phyloP scores from a whole-genome alignment of 73 alveolate genomes.

The Paramecium bursaria region DNA sequence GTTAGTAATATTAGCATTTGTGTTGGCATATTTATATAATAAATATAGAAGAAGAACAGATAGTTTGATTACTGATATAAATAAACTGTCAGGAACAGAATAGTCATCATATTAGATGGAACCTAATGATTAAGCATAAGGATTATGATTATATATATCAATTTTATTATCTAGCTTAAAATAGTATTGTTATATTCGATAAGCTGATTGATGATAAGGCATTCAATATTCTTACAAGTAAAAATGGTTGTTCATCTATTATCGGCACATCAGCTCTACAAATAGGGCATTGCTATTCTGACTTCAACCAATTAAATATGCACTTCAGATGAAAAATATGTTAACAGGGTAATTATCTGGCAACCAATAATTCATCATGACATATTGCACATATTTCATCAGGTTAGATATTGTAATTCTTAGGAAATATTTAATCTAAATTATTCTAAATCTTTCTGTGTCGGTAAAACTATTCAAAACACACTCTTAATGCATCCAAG shows the following conservation, averaged over 20 bases:
- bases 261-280: constrained; percentile 60
- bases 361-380: constrained; percentile 42
- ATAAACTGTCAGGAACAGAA: too few species aligned
- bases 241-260: constrained; percentile 25
- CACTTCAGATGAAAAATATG: constrained; percentile 44
- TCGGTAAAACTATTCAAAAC: constrained; percentile 3
- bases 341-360: constrained; percentile 41
- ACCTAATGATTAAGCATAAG: too few species aligned
- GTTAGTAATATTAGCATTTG: background rate
- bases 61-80: too few species aligned
- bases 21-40: constrained; percentile 43
- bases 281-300: constrained; percentile 49
- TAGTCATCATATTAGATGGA: too few species aligned
- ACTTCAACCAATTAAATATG: constrained; percentile 34
- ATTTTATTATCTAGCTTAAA: too few species aligned
- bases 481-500: background rate
- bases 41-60: too few species aligned
- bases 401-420: background rate
- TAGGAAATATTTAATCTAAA: constrained; percentile 35
- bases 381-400: constrained; percentile 56
- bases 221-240: constrained; percentile 2
- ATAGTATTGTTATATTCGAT: constrained; percentile 21
- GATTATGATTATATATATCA: too few species aligned
- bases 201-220: background rate
- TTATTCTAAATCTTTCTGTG: constrained; percentile 3